Evolutionary conservation across 805 yeast species (phyloP), one percentile per base, ranked within the genome.

Genomic region (Wickerhamiella kazuoi): DNA sequence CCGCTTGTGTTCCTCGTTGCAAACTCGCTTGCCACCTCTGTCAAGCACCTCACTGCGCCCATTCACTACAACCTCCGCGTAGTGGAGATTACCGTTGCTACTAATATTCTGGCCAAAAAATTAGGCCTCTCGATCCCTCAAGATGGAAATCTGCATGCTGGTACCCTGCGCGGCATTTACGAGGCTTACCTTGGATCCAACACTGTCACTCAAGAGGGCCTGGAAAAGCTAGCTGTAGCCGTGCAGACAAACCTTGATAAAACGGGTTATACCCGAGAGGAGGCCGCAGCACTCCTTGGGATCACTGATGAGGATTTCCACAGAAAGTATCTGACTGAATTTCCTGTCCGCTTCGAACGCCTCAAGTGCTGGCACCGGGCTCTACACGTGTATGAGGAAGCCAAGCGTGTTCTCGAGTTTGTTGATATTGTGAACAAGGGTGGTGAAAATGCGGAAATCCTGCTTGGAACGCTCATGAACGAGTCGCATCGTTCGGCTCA

Each of bases 41-140:
- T 74, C 57, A 78, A 77, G 51, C 70, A 67, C 41, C 79, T 73
- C 52, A 74, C 83, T 2, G 83, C 77, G 1, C 81, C 84, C 1
- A 57, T 65, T 6, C 73, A 74, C 55, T 77, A 77, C 55, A 77
- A 77, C 50, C 61, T 78, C 48, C 65, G 86, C 34, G 83, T 76
- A 2, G 82, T 75, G 13, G 84, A 77, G 51, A 77, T 73, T 31
- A 72, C 77, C 1, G 59, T 75, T n/a, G 79, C 80, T 3, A 74
- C 81, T 0, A 71, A 69, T 35, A 55, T 72, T 11, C 55, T 77
- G 43, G 80, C 78, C 8, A 51, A 60, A 28, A 61, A 61, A 44
- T 63, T 66, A 36, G 67, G 64, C 11, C 34, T 43, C 18, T 46
- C 48, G 1, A 55, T 71, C 28, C 60, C 54, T 5, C 63, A 57